phyloP scores from a whole-genome alignment of 2,329 filamentous ascomycete species.

The Botrytis cinerea region DNA sequence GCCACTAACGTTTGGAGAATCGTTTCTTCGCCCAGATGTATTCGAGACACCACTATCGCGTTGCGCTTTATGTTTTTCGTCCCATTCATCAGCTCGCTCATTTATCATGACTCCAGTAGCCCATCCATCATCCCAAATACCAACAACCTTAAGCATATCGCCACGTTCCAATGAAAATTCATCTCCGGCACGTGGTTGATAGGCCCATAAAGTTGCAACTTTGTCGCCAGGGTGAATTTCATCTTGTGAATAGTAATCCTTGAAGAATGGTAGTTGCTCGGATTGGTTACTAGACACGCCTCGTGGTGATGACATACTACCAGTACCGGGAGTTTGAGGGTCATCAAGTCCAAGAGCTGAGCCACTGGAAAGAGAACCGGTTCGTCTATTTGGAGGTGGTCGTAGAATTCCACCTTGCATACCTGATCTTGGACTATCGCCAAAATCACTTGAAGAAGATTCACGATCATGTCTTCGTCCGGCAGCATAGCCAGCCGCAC shows the following conservation, averaged over 20 bases:
- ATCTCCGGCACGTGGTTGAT: conserved; percentile 88
- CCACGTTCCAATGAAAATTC: conserved; percentile 92
- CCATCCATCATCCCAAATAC: conserved; percentile 99
- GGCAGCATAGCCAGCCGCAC: conserved; percentile 50
- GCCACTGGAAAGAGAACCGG: conserved; percentile 85
- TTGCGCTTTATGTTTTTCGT: conserved; percentile 72
- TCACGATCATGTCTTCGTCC: conserved; percentile 51
- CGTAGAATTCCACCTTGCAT: conserved; percentile 55
- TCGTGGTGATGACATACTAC: conserved; percentile 79
- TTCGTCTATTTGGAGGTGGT: conserved; percentile 68
- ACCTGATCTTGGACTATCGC: conserved; percentile 66
- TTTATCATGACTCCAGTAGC: conserved; percentile 85
- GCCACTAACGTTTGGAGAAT: conserved; percentile 67
- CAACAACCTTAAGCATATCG: conserved; percentile 97
- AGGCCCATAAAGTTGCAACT: conserved; percentile 92
- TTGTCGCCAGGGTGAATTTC: conserved; percentile 91
- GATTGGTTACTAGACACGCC: conserved; percentile 86
- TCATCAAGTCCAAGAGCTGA: conserved; percentile 72
- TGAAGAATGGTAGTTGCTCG: conserved; percentile 94
- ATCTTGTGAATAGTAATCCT: conserved; percentile 97
- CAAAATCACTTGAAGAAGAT: conserved; percentile 69
- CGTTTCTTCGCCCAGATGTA: conserved; percentile 63
- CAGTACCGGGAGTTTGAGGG: conserved; percentile 73
- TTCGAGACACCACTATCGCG: conserved; percentile 93
- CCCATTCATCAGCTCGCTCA: conserved; percentile 87